These are phyloP conservation scores for Schizosaccharomyces pombe DNA, from an alignment of 805 yeast species.

Conservation along the genomic window DNA sequence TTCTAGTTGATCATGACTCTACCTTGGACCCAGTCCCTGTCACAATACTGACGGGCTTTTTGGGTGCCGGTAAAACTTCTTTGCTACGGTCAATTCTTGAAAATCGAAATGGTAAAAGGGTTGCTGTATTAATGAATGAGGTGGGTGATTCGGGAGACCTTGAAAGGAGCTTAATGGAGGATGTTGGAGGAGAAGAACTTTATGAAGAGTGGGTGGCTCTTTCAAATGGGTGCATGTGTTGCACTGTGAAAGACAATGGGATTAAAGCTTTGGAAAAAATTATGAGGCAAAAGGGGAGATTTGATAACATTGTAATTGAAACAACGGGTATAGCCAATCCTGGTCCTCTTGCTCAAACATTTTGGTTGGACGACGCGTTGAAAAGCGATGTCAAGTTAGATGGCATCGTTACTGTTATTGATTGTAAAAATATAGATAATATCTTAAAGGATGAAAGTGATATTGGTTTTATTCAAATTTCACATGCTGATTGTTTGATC, in stretches of 20 bases:
- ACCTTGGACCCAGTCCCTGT: slow-evolving; percentile 43
- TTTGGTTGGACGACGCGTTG: slow-evolving; percentile 86
- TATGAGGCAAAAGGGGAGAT: slow-evolving; percentile 43
- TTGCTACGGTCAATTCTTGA: slow-evolving; percentile 47
- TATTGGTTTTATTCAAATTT: slow-evolving; percentile 45
- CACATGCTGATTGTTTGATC: slow-evolving; percentile 64
- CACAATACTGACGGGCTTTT: slow-evolving; percentile 79
- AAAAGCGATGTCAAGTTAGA: slow-evolving; percentile 69
- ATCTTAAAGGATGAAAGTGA: slow-evolving; percentile 40
- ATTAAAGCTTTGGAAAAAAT: slow-evolving; percentile 81
- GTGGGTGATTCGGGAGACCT: slow-evolving; percentile 79
- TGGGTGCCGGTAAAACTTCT: slow-evolving; percentile 80
- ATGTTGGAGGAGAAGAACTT: slow-evolving; percentile 23
- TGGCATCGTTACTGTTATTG: slow-evolving; percentile 76
- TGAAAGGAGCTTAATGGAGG: slow-evolving; percentile 62
- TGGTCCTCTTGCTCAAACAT: slow-evolving; percentile 84
- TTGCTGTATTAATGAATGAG: slow-evolving; percentile 82
- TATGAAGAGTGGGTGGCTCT: slow-evolving; percentile 89
- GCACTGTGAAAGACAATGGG: slow-evolving; percentile 87
- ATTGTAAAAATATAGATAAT: slow-evolving; percentile 23
- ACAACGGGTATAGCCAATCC: slow-evolving; percentile 97
- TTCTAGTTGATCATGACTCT: not conserved
- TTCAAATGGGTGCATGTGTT: slow-evolving; percentile 91
- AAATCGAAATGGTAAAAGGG: slow-evolving; percentile 37
- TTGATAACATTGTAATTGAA: slow-evolving; percentile 78